Conservation (phyloP, 305 asterid genomes). For the Solanum hybrid region DNA sequence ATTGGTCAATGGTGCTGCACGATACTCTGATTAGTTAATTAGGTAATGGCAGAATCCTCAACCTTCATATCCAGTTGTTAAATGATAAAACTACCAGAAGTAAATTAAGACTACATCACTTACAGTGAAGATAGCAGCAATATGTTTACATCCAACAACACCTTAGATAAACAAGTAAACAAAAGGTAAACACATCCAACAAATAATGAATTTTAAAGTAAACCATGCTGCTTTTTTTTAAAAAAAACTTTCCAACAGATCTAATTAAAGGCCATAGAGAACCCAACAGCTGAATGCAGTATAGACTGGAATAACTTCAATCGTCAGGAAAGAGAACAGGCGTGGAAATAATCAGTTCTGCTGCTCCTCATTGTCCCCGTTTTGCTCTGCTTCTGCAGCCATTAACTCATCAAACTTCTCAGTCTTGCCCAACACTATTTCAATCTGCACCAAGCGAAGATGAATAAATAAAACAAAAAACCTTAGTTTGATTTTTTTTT, state of each 20-base stretch:
- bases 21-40: background rate
- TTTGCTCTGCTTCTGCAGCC: slow-evolving; percentile 34
- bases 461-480: background rate
- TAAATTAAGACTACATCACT: background rate
- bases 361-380: slow-evolving; percentile 22
- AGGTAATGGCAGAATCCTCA: background rate
- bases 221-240: background rate
- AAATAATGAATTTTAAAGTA: background rate
- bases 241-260: background rate
- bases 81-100: background rate
- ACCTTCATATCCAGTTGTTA: background rate
- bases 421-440: slow-evolving; percentile 33
- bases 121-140: background rate
- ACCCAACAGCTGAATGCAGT: background rate
- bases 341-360: slow-evolving; percentile 12
- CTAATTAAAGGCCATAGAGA: background rate
- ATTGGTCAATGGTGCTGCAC: too few relatives aligned
- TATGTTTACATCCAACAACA: background rate
- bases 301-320: background rate
- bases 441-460: slow-evolving; percentile 24
- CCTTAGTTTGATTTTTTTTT: background rate
- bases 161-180: background rate
- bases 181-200: background rate
- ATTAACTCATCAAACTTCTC: slow-evolving; percentile 33
- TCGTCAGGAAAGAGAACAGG: background rate